Conservation (phyloP, 2,329 filamentous ascomycete species). For the Coniochaeta hoffmannii region DNA sequence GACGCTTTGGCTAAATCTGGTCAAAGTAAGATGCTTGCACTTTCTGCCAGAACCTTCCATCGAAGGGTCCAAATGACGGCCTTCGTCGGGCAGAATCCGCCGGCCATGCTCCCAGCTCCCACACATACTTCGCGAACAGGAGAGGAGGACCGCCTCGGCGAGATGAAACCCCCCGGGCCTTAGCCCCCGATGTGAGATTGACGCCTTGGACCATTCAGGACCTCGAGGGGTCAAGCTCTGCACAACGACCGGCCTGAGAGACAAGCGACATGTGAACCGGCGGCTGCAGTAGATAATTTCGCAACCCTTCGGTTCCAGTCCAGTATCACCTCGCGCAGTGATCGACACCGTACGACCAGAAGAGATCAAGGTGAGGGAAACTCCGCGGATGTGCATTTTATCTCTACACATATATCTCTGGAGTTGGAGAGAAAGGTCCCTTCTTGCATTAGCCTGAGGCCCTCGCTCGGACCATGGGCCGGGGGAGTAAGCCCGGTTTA, state of each 20-base stretch:
- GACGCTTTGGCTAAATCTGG: slow-evolving; percentile 9
- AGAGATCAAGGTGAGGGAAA: neutral
- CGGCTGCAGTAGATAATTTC: neutral
- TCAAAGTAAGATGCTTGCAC: neutral
- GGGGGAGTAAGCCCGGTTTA: too few species aligned
- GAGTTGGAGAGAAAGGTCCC: too few species aligned
- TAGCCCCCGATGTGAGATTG: neutral
- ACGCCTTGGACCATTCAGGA: neutral
- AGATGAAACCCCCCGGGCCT: neutral
- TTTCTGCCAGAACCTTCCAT: slow-evolving; percentile 11
- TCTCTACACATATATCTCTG: too few species aligned
- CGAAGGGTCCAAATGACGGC: neutral
- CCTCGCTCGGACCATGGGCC: too few species aligned
- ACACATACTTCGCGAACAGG: neutral
- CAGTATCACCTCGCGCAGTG: neutral
- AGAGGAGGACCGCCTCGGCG: neutral
- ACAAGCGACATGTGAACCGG: neutral
- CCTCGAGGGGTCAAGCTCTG: neutral
- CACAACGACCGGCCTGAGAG: neutral
- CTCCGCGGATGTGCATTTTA: too few species aligned
- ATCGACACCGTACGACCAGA: neutral
- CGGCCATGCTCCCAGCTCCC: neutral
- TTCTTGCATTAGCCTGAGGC: too few species aligned
- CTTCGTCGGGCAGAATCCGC: neutral
- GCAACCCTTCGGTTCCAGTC: neutral